Percentiles rank a stretch among this genome's conserved stretches.
These are phyloP conservation scores for Paramecium sonneborni DNA, from an alignment of 73 alveolate genomes.

Conservation along the genomic window DNA sequence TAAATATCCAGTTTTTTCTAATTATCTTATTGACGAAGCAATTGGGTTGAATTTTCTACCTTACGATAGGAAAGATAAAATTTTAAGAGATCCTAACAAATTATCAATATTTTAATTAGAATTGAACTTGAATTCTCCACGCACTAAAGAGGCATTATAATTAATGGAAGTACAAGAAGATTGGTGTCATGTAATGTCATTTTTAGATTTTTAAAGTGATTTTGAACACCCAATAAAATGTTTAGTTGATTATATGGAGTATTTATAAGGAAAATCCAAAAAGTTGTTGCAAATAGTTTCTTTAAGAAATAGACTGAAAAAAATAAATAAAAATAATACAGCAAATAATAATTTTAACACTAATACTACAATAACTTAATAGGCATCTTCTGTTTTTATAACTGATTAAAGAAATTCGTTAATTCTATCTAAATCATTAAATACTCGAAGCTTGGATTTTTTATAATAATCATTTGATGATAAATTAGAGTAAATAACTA, in stretches of 20 bases:
- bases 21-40: slow-evolving; percentile 57
- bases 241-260: slow-evolving; percentile 36
- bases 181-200: neutral
- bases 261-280: neutral
- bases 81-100: slow-evolving; percentile 58
- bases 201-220: neutral
- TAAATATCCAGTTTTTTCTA: slow-evolving; percentile 35
- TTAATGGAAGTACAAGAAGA: neutral
- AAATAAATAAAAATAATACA: neutral
- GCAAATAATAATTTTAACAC: neutral
- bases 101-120: slow-evolving; percentile 45
- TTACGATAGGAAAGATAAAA: slow-evolving; percentile 49
- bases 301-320: slow-evolving; percentile 34
- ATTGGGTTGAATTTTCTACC: slow-evolving; percentile 53
- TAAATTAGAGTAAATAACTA: neutral
- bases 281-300: neutral
- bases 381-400: neutral
- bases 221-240: slow-evolving; percentile 14
- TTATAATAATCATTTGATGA: slow-evolving; percentile 21
- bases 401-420: neutral
- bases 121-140: slow-evolving; percentile 56
- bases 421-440: slow-evolving; percentile 6
- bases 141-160: slow-evolving; percentile 56
- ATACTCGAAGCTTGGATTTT: slow-evolving; percentile 42
- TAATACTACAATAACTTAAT: neutral